Conservation (phyloP, 1,284 basidiomycete species). For the Kalmanozyma brasiliensis region DNA sequence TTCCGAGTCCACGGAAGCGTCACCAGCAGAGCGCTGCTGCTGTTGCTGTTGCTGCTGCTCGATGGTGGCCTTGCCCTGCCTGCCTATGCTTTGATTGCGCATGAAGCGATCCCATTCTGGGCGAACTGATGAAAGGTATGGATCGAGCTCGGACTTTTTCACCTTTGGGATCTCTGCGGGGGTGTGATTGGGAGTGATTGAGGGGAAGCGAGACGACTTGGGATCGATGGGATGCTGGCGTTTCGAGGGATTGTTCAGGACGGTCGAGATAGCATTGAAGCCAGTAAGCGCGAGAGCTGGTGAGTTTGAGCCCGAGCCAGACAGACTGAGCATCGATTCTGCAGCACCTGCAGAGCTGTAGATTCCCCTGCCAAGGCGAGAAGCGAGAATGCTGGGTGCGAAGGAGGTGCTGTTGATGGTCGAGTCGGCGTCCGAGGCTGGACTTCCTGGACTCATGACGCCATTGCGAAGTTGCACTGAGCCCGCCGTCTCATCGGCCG, state of each 20-base stretch:
- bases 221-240: slow-evolving; percentile 63
- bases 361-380: slow-evolving; percentile 31
- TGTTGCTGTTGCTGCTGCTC: slow-evolving; percentile 22
- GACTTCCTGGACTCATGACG: slow-evolving; percentile 33
- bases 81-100: slow-evolving; percentile 57
- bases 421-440: slow-evolving; percentile 43
- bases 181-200: slow-evolving; percentile 52
- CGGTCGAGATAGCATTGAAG: slow-evolving; percentile 62
- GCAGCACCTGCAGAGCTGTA: slow-evolving; percentile 31
- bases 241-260: slow-evolving; percentile 64
- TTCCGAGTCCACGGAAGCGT: slow-evolving; percentile 28
- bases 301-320: slow-evolving; percentile 38
- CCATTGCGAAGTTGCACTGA: slow-evolving; percentile 28
- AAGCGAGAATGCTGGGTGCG: slow-evolving; percentile 36
- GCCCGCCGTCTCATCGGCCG: slow-evolving; percentile 10
- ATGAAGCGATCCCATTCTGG: slow-evolving; percentile 64
- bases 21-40: slow-evolving; percentile 9
- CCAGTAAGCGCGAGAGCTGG: slow-evolving; percentile 41
- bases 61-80: slow-evolving; percentile 46
- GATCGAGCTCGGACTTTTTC: slow-evolving; percentile 52
- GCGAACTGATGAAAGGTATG: slow-evolving; percentile 56
- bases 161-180: slow-evolving; percentile 57
- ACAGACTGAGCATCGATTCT: slow-evolving; percentile 27
- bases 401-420: slow-evolving; percentile 41
- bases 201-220: slow-evolving; percentile 59